phyloP scores from a whole-genome alignment of 2,329 filamentous ascomycete genomes.

The Alternaria sp. region DNA sequence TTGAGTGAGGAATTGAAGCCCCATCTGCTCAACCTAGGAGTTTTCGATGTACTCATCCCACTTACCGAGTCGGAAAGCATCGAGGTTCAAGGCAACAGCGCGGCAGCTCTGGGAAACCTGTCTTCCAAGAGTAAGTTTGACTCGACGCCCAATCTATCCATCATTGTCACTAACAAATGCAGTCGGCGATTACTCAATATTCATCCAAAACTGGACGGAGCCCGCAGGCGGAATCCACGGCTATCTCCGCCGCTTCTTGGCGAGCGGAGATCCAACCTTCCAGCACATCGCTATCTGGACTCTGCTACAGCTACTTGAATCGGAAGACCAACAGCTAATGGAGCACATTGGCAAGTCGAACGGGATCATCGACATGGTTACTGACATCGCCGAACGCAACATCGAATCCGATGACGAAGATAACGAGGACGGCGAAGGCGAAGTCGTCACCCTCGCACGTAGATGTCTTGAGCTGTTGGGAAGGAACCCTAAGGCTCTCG shows the following conservation, averaged over 20 bases:
- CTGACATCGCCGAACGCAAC: constrained; percentile 86
- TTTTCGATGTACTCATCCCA: constrained; percentile 95
- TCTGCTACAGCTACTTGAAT: constrained; percentile 91
- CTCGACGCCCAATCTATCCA: background rate
- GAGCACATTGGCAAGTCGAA: constrained; percentile 87
- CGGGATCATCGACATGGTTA: constrained; percentile 91
- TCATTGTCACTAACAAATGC: constrained; percentile 38
- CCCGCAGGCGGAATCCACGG: constrained; percentile 95
- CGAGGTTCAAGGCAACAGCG: constrained; percentile 97
- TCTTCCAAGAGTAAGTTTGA: constrained; percentile 83
- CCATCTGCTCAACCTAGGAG: constrained; percentile 86
- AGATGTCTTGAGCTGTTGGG: constrained; percentile 87
- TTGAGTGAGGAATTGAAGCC: constrained; percentile 95
- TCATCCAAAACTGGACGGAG: constrained; percentile 91
- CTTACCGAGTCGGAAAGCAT: constrained; percentile 95
- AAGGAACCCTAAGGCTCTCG: constrained; percentile 79
- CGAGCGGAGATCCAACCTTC: constrained; percentile 94
- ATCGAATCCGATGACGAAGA: constrained; percentile 87
- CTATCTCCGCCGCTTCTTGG: constrained; percentile 90
- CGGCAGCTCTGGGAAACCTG: constrained; percentile 91
- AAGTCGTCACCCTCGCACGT: constrained; percentile 90
- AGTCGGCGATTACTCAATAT: constrained; percentile 98
- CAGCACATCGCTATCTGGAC: constrained; percentile 99
- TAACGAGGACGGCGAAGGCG: constrained; percentile 88
- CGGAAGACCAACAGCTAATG: constrained; percentile 89